Percentiles rank a stretch among this genome's conserved stretches.
These are phyloP conservation scores for Ambrosiella xylebori DNA, from an alignment of 2,329 filamentous ascomycete species.

Conservation along the genomic window DNA sequence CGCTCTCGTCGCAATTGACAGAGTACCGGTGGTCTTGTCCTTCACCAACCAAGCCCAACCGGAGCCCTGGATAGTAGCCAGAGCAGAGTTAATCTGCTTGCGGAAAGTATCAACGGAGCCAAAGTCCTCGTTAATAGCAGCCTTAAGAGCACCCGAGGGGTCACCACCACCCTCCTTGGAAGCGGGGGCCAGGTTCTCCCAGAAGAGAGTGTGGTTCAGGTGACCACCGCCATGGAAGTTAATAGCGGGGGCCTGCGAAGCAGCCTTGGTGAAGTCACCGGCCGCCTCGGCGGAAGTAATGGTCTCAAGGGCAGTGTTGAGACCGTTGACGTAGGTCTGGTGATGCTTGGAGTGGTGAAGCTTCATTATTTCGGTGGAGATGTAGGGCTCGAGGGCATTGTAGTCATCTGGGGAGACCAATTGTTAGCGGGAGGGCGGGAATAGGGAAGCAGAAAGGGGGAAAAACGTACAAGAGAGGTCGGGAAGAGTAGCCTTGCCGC, in stretches of 20 bases:
- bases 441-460: not conserved
- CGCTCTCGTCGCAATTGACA: slow-evolving; percentile 52
- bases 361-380: slow-evolving; percentile 91
- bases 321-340: slow-evolving; percentile 79
- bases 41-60: slow-evolving; percentile 86
- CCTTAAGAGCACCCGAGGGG: slow-evolving; percentile 42
- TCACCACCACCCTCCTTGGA: slow-evolving; percentile 45
- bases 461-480: slow-evolving; percentile 46
- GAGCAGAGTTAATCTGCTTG: slow-evolving; percentile 48
- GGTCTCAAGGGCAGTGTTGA: slow-evolving; percentile 65
- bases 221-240: slow-evolving; percentile 76
- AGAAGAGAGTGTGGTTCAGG: slow-evolving; percentile 76
- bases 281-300: slow-evolving; percentile 45
- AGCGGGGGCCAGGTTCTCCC: slow-evolving; percentile 60
- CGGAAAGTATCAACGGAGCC: slow-evolving; percentile 47
- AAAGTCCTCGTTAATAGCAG: slow-evolving; percentile 47
- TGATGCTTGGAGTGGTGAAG: slow-evolving; percentile 90
- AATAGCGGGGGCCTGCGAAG: slow-evolving; percentile 36
- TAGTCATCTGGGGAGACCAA: slow-evolving; percentile 58
- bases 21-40: slow-evolving; percentile 42
- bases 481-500: slow-evolving; percentile 82
- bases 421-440: not conserved
- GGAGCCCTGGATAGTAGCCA: slow-evolving; percentile 66
- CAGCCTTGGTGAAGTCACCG: slow-evolving; percentile 37
- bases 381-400: slow-evolving; percentile 68